A percentile compares a stretch with the other conserved stretches of the same genome.
These are phyloP conservation scores for Penicillium sp. DNA, from an alignment of 2,329 filamentous ascomycete genomes.

Conservation along the genomic window DNA sequence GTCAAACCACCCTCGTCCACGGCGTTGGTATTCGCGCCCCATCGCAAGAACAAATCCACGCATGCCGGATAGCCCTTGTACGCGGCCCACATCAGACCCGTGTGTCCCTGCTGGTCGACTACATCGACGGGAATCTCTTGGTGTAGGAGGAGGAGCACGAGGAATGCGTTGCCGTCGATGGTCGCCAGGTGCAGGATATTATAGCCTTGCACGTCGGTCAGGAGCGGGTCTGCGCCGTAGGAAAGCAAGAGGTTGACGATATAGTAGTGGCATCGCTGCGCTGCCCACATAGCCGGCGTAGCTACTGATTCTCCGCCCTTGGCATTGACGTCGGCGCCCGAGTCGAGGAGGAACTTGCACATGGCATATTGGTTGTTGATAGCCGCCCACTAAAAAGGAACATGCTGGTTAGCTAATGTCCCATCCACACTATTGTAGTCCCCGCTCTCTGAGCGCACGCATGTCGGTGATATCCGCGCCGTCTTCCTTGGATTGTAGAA, in stretches of 20 bases:
- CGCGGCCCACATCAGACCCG: slow-evolving; percentile 96
- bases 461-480: neutral
- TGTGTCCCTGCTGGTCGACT: slow-evolving; percentile 87
- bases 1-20: slow-evolving; percentile 93
- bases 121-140: slow-evolving; percentile 95
- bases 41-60: slow-evolving; percentile 89
- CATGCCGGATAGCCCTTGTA: slow-evolving; percentile 96
- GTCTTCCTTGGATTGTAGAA: neutral
- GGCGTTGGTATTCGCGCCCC: slow-evolving; percentile 92
- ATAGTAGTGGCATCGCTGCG: slow-evolving; percentile 95
- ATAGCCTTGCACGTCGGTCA: slow-evolving; percentile 94
- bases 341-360: slow-evolving; percentile 90
- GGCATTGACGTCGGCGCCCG: slow-evolving; percentile 87
- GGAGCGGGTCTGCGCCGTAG: slow-evolving; percentile 87
- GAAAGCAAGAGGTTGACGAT: slow-evolving; percentile 90
- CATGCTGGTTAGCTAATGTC: neutral
- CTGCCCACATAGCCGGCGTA: slow-evolving; percentile 95
- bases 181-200: slow-evolving; percentile 97
- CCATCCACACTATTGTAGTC: neutral
- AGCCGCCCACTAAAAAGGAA: slow-evolving; percentile 78
- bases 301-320: slow-evolving; percentile 95
- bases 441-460: neutral
- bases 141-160: slow-evolving; percentile 87
- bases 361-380: slow-evolving; percentile 99
- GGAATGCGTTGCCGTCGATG: slow-evolving; percentile 92